Evolutionary conservation across 2,329 filamentous ascomycete genomes (phyloP).

Genomic region (Exophiala sp.): DNA sequence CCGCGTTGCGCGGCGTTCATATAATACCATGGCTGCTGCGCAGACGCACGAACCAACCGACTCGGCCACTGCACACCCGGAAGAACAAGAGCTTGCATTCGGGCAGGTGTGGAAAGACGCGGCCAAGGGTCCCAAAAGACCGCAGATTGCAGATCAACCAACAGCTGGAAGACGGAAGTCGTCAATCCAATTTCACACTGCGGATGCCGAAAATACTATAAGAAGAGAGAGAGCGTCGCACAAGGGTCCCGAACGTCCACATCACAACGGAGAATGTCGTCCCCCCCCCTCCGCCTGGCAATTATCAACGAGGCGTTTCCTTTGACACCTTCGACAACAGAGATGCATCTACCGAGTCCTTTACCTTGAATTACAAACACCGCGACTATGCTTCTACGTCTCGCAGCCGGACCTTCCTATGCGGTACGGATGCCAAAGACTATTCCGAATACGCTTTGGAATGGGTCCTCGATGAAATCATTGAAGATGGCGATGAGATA

Average conservation of each 20-base stretch:
- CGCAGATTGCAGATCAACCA: slow-evolving; percentile 9
- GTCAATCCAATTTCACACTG: slow-evolving; percentile 28
- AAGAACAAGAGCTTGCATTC: slow-evolving; percentile 26
- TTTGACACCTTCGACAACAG: slow-evolving; percentile 67
- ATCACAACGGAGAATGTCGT: slow-evolving; percentile 30
- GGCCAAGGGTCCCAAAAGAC: slow-evolving; percentile 15
- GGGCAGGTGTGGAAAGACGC: slow-evolving; percentile 27
- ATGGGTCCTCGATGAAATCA: slow-evolving; percentile 85
- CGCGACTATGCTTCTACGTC: slow-evolving; percentile 76
- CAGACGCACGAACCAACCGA: slow-evolving; percentile 9
- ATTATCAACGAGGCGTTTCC: slow-evolving; percentile 63
- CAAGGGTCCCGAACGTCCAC: slow-evolving; percentile 20
- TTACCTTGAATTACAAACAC: slow-evolving; percentile 80
- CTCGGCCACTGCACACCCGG: slow-evolving; percentile 10
- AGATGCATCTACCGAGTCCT: slow-evolving; percentile 63
- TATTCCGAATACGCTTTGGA: slow-evolving; percentile 90
- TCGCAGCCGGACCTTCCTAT: slow-evolving; percentile 80
- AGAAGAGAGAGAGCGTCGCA: slow-evolving; percentile 25
- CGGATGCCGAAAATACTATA: slow-evolving; percentile 27
- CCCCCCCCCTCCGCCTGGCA: slow-evolving; percentile 44
- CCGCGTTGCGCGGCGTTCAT: slow-evolving; percentile 4
- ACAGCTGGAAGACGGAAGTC: slow-evolving; percentile 24
- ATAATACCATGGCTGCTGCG: slow-evolving; percentile 16
- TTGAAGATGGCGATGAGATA: slow-evolving; percentile 89
- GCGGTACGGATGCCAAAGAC: slow-evolving; percentile 82